These are phyloP conservation scores for Candida vaughaniae DNA, from an alignment of 805 yeast species.

Conservation along the genomic window DNA sequence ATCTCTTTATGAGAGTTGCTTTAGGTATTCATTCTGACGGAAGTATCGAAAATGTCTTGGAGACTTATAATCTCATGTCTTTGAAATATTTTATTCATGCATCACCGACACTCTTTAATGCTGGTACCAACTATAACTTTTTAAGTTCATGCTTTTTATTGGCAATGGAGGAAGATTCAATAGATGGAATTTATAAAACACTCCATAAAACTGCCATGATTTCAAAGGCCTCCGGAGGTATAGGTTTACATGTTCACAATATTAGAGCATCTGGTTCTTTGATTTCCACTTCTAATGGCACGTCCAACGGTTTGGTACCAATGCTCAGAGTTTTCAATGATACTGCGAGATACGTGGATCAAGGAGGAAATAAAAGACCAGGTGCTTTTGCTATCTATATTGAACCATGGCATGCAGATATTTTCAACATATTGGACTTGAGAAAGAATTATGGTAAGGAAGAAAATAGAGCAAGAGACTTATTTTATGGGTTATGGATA, in stretches of 20 bases:
- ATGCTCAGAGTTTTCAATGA: conserved; percentile 93
- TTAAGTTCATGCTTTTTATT: conserved; percentile 91
- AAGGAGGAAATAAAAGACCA: conserved; percentile 97
- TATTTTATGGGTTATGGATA: conserved; percentile 92
- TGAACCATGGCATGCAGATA: conserved; percentile 97
- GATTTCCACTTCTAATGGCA: conserved; percentile 90
- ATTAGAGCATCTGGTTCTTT: conserved; percentile 84
- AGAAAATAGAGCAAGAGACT: conserved; percentile 88
- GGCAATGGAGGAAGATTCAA: conserved; percentile 91
- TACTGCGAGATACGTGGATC: conserved; percentile 96
- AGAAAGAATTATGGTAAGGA: conserved; percentile 95
- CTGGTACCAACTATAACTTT: conserved; percentile 83
- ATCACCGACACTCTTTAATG: conserved; percentile 90
- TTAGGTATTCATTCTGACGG: conserved; percentile 76
- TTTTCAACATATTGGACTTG: conserved; percentile 80
- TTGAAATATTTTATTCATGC: conserved; percentile 87
- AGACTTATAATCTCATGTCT: conserved; percentile 88
- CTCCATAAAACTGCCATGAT: conserved; percentile 85
- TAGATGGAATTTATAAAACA: conserved; percentile 92
- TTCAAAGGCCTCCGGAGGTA: conserved; percentile 94
- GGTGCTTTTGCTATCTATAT: conserved; percentile 94
- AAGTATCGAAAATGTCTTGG: conserved; percentile 62
- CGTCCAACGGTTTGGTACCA: conserved; percentile 91
- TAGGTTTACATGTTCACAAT: conserved; percentile 86
- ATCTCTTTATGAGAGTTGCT: conserved; percentile 84